Percentiles rank a stretch among this genome's conserved stretches.
Conservation (phyloP, 208 protist species). For the Wallacemonas sp. region DNA sequence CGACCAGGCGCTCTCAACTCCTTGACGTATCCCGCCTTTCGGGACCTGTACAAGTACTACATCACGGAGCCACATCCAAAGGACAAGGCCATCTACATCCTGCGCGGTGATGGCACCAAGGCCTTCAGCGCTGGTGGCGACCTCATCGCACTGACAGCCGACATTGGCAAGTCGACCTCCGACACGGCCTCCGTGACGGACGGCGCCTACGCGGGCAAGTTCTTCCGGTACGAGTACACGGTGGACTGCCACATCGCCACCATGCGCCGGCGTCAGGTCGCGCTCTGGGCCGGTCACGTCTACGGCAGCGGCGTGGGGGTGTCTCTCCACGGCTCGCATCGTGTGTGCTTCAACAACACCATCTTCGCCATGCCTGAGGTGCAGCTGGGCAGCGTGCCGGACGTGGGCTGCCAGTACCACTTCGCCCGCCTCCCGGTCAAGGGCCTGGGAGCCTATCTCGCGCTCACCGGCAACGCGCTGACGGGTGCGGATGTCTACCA, state of each 20-base stretch:
- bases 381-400: slow-evolving; percentile 65
- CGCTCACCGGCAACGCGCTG: slow-evolving; percentile 74
- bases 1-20: slow-evolving; percentile 41
- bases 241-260: slow-evolving; percentile 68
- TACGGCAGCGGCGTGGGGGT: slow-evolving; percentile 86
- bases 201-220: slow-evolving; percentile 23
- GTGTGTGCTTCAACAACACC: slow-evolving; percentile 77
- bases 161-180: not conserved
- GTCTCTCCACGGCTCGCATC: slow-evolving; percentile 67
- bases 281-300: slow-evolving; percentile 83
- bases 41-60: slow-evolving; percentile 45
- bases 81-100: slow-evolving; percentile 37
- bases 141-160: slow-evolving; percentile 39
- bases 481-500: slow-evolving; percentile 72
- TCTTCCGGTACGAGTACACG: slow-evolving; percentile 74
- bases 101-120: slow-evolving; percentile 41
- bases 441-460: slow-evolving; percentile 72
- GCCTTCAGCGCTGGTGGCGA: slow-evolving; percentile 82
- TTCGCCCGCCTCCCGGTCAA: slow-evolving; percentile 49
- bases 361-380: slow-evolving; percentile 88
- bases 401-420: slow-evolving; percentile 68
- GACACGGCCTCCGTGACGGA: not conserved
- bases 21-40: slow-evolving; percentile 45
- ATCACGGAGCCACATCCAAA: slow-evolving; percentile 34
- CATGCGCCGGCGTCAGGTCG: slow-evolving; percentile 64